phyloP scores from a whole-genome alignment of 495 filamentous ascomycete genomes.

The Talaromyces stipitatus region DNA sequence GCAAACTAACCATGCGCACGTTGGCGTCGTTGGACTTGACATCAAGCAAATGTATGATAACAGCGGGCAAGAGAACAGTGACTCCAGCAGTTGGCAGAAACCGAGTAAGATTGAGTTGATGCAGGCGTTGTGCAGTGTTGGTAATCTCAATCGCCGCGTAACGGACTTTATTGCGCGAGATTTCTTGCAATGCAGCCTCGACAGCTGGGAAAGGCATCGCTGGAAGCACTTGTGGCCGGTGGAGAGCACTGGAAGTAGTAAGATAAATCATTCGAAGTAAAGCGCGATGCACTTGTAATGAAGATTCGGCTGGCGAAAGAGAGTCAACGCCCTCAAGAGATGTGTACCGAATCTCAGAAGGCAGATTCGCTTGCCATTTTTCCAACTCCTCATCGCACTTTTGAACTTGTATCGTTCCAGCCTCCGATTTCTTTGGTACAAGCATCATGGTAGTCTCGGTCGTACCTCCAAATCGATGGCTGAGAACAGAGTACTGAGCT shows the following conservation, averaged over 20 bases:
- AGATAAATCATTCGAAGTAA: constrained; percentile 85
- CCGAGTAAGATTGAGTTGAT: constrained; percentile 57
- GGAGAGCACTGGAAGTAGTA: constrained; percentile 78
- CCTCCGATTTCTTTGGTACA: constrained; percentile 73
- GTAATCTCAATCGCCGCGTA: constrained; percentile 76
- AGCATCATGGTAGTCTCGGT: constrained; percentile 84
- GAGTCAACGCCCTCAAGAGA: constrained; percentile 20
- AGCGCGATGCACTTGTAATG: constrained; percentile 65
- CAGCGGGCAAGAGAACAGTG: constrained; percentile 79
- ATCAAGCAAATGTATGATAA: constrained; percentile 85
- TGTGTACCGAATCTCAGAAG: constrained; percentile 56
- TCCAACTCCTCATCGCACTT: constrained; percentile 65
- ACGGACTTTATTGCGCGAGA: constrained; percentile 69
- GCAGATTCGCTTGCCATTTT: constrained; percentile 63
- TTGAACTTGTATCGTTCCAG: constrained; percentile 65
- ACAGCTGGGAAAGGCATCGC: constrained; percentile 54
- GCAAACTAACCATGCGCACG: constrained; percentile 57
- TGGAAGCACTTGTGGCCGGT: constrained; percentile 79
- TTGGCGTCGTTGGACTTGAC: constrained; percentile 70
- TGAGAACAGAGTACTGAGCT: constrained; percentile 83
- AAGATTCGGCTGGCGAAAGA: constrained; percentile 41
- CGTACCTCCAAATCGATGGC: constrained; percentile 66
- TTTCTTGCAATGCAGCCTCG: constrained; percentile 60
- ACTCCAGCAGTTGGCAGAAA: constrained; percentile 84
- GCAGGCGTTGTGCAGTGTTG: constrained; percentile 64